Evolutionary conservation across 2,329 filamentous ascomycete species (phyloP).

Genomic region (Blastomyces percursus): DNA sequence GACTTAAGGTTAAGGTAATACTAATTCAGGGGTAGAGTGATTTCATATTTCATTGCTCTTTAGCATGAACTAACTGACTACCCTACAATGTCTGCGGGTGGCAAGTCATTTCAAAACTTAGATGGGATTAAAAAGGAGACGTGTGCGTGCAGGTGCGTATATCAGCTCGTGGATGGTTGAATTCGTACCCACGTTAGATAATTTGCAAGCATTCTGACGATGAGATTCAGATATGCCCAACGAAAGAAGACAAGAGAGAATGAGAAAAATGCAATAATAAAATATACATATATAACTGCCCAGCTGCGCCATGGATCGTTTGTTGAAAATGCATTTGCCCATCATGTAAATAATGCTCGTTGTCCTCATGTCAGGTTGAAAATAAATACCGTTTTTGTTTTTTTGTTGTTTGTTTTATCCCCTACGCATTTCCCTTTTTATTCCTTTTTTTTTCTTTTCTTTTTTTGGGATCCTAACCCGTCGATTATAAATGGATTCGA

Average conservation of each 20-base stretch:
- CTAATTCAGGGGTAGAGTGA: neutral
- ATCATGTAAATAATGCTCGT: slow-evolving; percentile 10
- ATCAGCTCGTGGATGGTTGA: slow-evolving; percentile 5
- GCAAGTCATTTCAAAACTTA: neutral
- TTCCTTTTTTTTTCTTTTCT: slow-evolving; percentile 1
- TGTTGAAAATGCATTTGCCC: slow-evolving; percentile 17
- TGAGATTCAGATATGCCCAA: slow-evolving; percentile 8
- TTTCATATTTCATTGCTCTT: neutral
- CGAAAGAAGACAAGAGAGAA: neutral
- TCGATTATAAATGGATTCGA: neutral
- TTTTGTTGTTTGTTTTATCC: no score
- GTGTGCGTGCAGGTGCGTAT: neutral
- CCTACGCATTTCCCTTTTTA: neutral
- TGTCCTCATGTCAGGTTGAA: slow-evolving; percentile 14
- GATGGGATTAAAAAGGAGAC: neutral
- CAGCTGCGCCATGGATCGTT: slow-evolving; percentile 15
- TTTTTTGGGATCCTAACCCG: neutral
- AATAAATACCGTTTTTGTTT: slow-evolving; percentile 10
- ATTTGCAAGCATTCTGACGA: slow-evolving; percentile 6
- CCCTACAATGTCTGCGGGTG: neutral
- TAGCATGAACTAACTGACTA: neutral
- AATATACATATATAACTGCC: slow-evolving; percentile 4
- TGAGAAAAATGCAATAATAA: neutral
- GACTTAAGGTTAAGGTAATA: neutral
- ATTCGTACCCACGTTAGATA: slow-evolving; percentile 4